Evolutionary conservation across 169 alveolate species (phyloP).

Genomic region (Neospora caninum): DNA sequence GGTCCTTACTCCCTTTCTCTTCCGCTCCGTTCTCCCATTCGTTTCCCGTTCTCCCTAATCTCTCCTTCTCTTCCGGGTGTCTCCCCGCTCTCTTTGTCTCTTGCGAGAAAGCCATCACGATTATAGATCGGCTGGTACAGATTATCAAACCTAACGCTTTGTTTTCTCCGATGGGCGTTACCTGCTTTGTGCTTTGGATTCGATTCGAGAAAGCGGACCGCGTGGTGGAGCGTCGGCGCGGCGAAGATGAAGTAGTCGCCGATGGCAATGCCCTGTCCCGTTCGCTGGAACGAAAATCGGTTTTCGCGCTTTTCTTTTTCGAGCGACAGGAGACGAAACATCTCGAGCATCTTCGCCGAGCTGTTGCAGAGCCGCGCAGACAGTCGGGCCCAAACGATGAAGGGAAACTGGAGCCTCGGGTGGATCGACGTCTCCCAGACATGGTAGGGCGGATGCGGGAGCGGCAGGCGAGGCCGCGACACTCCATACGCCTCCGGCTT

Average conservation of each 20-base stretch:
- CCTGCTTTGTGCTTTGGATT: slow-evolving; percentile 70
- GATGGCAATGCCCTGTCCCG: slow-evolving; percentile 40
- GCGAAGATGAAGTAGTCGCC: slow-evolving; percentile 72
- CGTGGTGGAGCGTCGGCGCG: slow-evolving; percentile 73
- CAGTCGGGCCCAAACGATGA: slow-evolving; percentile 71
- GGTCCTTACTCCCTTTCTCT: too few relatives aligned
- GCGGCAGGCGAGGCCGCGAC: not conserved
- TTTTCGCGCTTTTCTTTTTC: not conserved
- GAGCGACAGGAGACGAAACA: not conserved
- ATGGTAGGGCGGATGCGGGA: slow-evolving; percentile 36
- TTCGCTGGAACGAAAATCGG: slow-evolving; percentile 53
- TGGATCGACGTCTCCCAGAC: slow-evolving; percentile 66
- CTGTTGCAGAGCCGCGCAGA: slow-evolving; percentile 71
- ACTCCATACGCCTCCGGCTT: not conserved
- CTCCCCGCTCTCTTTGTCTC: too few relatives aligned
- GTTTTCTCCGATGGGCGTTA: too few relatives aligned
- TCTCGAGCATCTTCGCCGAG: slow-evolving; percentile 66
- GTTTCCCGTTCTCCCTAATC: too few relatives aligned
- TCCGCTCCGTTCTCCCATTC: too few relatives aligned
- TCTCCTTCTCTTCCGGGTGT: too few relatives aligned
- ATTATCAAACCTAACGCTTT: too few relatives aligned
- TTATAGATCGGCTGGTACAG: too few relatives aligned
- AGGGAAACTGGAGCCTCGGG: slow-evolving; percentile 63
- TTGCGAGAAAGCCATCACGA: too few relatives aligned
- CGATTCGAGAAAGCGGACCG: slow-evolving; percentile 64